Percentiles rank a stretch among this genome's conserved stretches.
phyloP scores from a whole-genome alignment of 371 early-diverging fungal genomes.

The Blakeslea trispora region DNA sequence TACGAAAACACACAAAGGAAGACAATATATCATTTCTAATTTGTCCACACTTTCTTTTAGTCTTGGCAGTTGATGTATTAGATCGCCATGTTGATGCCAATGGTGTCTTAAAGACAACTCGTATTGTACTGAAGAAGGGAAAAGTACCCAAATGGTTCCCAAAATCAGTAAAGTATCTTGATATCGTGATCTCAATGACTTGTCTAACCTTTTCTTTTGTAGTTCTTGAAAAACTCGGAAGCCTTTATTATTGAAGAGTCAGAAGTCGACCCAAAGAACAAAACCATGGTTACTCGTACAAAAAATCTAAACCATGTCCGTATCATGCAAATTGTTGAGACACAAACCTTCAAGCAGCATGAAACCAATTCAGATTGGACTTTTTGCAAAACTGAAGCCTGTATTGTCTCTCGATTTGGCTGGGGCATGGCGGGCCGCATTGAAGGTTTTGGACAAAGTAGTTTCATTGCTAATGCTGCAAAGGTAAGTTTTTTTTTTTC shows the following conservation, averaged over 20 bases:
- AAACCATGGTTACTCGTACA: conserved; percentile 82
- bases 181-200: neutral
- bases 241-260: conserved; percentile 88
- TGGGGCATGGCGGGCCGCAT: conserved; percentile 83
- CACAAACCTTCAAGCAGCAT: conserved; percentile 71
- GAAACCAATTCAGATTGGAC: conserved; percentile 66
- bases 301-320: conserved; percentile 92
- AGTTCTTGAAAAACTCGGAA: conserved; percentile 74
- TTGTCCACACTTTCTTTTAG: conserved; percentile 22
- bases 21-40: neutral
- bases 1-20: conserved; percentile 20
- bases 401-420: conserved; percentile 85
- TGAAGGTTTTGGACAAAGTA: conserved; percentile 88
- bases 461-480: conserved; percentile 81
- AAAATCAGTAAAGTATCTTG: conserved; percentile 12
- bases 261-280: conserved; percentile 74
- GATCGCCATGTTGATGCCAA: conserved; percentile 83
- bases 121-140: conserved; percentile 88
- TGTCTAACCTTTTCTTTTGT: conserved; percentile 9
- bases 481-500: conserved; percentile 51
- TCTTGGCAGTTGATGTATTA: conserved; percentile 88
- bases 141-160: conserved; percentile 88
- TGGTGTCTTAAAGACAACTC: conserved; percentile 82
- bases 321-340: conserved; percentile 91
- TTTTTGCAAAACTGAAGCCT: conserved; percentile 79